Evolutionary conservation across 345 rosid genomes (phyloP).

Genomic region (Capsella bursapastoris): DNA sequence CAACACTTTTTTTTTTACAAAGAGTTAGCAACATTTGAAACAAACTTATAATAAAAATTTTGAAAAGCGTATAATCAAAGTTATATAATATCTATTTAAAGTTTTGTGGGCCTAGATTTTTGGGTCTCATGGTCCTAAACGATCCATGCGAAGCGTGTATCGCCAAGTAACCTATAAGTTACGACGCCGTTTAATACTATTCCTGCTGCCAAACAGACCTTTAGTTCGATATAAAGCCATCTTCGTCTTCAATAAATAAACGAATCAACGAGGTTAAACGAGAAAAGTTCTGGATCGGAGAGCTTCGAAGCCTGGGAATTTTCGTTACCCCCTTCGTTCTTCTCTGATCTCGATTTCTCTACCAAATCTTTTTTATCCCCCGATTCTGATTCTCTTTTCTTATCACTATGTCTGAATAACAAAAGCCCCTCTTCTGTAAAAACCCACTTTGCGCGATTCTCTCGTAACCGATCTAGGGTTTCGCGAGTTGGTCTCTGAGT

Average conservation of each 20-base stretch:
- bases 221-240: slow-evolving; percentile 8
- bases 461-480: slow-evolving; percentile 38
- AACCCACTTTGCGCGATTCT: slow-evolving; percentile 4
- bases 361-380: not conserved
- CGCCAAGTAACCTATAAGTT: not conserved
- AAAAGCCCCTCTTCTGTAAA: not conserved
- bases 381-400: not conserved
- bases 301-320: slow-evolving; percentile 34
- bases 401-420: not conserved
- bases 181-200: not conserved
- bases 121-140: not conserved
- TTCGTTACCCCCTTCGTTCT: slow-evolving; percentile 7
- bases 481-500: slow-evolving; percentile 8
- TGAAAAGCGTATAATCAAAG: too few species aligned
- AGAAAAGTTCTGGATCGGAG: slow-evolving; percentile 24
- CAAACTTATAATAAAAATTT: too few species aligned
- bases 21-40: too few species aligned
- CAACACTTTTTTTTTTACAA: too few species aligned
- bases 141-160: not conserved
- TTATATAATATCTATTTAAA: too few species aligned
- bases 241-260: slow-evolving; percentile 19
- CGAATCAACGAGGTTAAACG: not conserved
- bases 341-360: slow-evolving; percentile 10
- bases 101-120: not conserved
- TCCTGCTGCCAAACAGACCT: slow-evolving; percentile 25